phyloP scores from a whole-genome alignment of 257 asterid genomes.

The Lycium barbarum region DNA sequence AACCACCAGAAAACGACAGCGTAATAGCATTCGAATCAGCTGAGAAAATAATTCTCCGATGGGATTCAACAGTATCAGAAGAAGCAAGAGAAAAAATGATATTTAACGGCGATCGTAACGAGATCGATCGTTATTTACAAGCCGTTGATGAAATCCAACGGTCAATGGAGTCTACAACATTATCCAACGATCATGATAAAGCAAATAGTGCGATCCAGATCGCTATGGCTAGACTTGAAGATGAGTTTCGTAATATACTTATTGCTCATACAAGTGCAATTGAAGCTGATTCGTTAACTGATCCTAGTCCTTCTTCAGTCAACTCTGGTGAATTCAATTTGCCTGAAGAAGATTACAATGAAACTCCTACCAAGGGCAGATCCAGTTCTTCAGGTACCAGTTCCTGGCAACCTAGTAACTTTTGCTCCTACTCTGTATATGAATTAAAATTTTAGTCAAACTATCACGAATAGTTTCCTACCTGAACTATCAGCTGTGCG shows the following conservation, averaged over 20 bases:
- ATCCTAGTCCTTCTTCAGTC: slow-evolving; percentile 34
- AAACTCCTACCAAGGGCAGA: neutral
- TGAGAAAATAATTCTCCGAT: slow-evolving; percentile 27
- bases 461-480: too few relatives aligned
- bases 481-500: too few relatives aligned
- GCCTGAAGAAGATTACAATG: neutral
- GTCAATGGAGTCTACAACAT: slow-evolving; percentile 26
- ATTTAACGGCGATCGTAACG: slow-evolving; percentile 36
- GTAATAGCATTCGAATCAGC: slow-evolving; percentile 32
- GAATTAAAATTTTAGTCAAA: too few relatives aligned
- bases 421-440: too few relatives aligned
- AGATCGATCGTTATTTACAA: slow-evolving; percentile 34
- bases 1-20: slow-evolving; percentile 55
- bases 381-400: too few relatives aligned
- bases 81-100: slow-evolving; percentile 33
- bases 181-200: slow-evolving; percentile 26
- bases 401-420: too few relatives aligned
- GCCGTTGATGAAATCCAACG: slow-evolving; percentile 42
- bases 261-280: slow-evolving; percentile 61
- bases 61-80: slow-evolving; percentile 32
- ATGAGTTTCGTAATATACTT: slow-evolving; percentile 86
- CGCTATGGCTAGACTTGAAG: slow-evolving; percentile 95
- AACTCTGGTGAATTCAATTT: slow-evolving; percentile 6
- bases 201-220: slow-evolving; percentile 65
- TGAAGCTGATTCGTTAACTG: slow-evolving; percentile 60